Percentiles rank a stretch among this genome's conserved stretches.
Conservation (phyloP, 2,329 filamentous ascomycete genomes). For the Corinectria fuckeliana region DNA sequence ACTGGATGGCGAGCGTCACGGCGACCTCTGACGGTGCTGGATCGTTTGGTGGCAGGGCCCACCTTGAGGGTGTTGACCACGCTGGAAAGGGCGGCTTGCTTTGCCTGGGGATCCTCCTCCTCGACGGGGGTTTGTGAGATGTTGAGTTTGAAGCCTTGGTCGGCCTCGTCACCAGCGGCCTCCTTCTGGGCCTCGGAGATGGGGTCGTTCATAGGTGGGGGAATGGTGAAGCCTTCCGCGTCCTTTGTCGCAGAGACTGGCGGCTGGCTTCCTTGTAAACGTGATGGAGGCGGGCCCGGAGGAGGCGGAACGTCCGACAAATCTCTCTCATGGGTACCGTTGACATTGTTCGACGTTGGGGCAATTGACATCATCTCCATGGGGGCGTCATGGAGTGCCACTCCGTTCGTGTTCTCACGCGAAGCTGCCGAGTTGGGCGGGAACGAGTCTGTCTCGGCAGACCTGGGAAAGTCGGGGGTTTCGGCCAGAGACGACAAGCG, state of each 20-base stretch:
- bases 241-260: conserved; percentile 62
- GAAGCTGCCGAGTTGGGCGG: conserved; percentile 27
- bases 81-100: conserved; percentile 75
- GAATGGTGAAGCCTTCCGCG: conserved; percentile 78
- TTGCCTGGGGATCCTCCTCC: conserved; percentile 77
- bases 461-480: conserved; percentile 52
- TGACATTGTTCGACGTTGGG: conserved; percentile 48
- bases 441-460: conserved; percentile 38
- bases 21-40: conserved; percentile 83
- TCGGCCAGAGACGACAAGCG: conserved; percentile 65
- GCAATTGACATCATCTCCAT: conserved; percentile 40
- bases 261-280: conserved; percentile 46
- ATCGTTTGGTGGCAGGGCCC: conserved; percentile 70
- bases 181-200: conserved; percentile 78
- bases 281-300: conserved; percentile 56
- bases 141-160: conserved; percentile 78
- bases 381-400: conserved; percentile 42
- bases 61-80: conserved; percentile 75
- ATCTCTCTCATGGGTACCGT: conserved; percentile 56
- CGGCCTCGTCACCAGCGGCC: conserved; percentile 59
- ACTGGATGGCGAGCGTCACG: conserved; percentile 92
- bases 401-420: conserved; percentile 56
- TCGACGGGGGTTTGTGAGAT: conserved; percentile 80
- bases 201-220: conserved; percentile 65
- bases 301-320: conserved; percentile 60